Base-by-base conservation (phyloP, 805 yeast species). In the Ogataea thermomethanolica region DNA sequence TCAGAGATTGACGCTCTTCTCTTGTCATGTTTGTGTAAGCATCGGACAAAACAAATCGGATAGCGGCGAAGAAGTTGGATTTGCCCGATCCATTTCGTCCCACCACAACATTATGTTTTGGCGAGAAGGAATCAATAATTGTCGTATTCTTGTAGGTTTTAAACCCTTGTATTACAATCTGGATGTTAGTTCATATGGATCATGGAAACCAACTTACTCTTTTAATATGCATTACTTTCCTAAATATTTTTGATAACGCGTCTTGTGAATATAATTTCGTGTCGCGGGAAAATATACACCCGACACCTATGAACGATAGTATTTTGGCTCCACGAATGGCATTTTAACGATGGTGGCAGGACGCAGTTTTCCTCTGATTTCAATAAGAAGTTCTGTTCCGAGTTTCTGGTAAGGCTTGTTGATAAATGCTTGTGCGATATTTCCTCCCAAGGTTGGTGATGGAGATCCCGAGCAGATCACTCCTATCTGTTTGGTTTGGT, bases 1-100 rank as follows among this genome's bases (percentile, higher is more conserved):
- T 82, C 43, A 90, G 68, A 2, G 90, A 84, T 53, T 84, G 90
- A 49, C 96, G 73, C 55, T 88, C 95, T 50, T 88, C 95, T 48
- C 91, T 67, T 17, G 81, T 70, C 81, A 90, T 74, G 57, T 87
- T 84, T 3, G 86, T 82, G 59, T 85, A 87, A 25, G 91, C 95
- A 58, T 91, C 97, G 33, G 95, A 82, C 14, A 93, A 62, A 8
- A 89, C 97, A 65, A 90, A 93, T 46, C 97, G 70, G 41, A 91
- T 84, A 8, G 99, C 98, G 11, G 96, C 89, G 61, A 91, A 93
- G 64, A 91, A 84, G 61, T 93, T 91, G 29, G 96, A 86, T 60
- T 93, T 91, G 7, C 99, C 99, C 7, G 96, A 85, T n/a, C 97
- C 97, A 63, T 90, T 90, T 36, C 95, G 68, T 2, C 97, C 97